phyloP scores from a whole-genome alignment of 768 basidiomycete species.

The Naematelia encephala region DNA sequence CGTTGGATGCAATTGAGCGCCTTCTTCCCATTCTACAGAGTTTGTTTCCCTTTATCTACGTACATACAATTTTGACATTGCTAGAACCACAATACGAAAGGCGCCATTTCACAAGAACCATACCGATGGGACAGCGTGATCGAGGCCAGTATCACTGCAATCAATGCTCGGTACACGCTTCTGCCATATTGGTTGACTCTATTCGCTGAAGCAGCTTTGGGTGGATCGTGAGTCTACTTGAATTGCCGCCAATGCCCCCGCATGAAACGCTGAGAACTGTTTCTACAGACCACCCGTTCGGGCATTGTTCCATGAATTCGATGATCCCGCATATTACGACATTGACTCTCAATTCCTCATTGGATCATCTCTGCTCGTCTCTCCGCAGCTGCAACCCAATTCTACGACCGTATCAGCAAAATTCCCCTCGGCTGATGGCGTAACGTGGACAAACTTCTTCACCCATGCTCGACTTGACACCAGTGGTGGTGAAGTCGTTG shows the following conservation, averaged over 20 bases:
- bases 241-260: background rate
- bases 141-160: conserved; percentile 67
- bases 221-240: conserved; percentile 28
- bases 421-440: conserved; percentile 28
- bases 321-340: conserved; percentile 59
- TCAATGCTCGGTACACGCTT: conserved; percentile 66
- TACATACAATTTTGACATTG: background rate
- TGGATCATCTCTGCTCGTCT: conserved; percentile 68
- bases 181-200: conserved; percentile 66
- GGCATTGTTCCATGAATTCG: conserved; percentile 72
- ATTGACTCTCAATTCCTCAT: conserved; percentile 63
- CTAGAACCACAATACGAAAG: conserved; percentile 60
- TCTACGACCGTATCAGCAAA: conserved; percentile 63
- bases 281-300: conserved; percentile 62
- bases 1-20: conserved; percentile 85
- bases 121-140: conserved; percentile 79
- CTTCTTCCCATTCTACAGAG: conserved; percentile 72
- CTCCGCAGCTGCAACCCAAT: conserved; percentile 69
- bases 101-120: conserved; percentile 72
- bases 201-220: conserved; percentile 27
- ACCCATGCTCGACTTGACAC: conserved; percentile 4
- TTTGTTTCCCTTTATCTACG: background rate
- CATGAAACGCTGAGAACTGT: background rate
- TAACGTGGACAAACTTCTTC: conserved; percentile 21
- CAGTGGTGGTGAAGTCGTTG: conserved; percentile 48